A percentile compares a stretch with the other conserved stretches of the same genome.
These are phyloP conservation scores for Plenodomus biglobosus DNA, from an alignment of 2,329 filamentous ascomycete genomes.

Conservation along the genomic window DNA sequence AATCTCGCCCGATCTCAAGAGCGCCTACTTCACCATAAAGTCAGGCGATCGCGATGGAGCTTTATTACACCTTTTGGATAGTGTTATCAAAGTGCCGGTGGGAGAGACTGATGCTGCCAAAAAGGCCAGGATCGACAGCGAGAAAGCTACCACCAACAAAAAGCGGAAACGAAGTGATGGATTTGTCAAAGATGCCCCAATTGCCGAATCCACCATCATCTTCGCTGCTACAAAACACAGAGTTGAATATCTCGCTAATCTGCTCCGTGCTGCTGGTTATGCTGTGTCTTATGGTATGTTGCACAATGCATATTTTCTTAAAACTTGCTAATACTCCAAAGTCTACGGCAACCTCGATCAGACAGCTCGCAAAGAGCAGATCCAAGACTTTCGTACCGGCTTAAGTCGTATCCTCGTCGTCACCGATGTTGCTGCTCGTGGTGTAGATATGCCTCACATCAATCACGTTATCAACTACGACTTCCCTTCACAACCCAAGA, in stretches of 20 bases:
- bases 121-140: slow-evolving; percentile 49
- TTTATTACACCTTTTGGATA: slow-evolving; percentile 81
- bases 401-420: slow-evolving; percentile 89
- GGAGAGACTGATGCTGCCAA: slow-evolving; percentile 59
- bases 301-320: neutral
- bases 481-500: slow-evolving; percentile 93
- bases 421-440: slow-evolving; percentile 93
- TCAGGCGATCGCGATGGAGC: slow-evolving; percentile 92
- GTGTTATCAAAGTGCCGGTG: slow-evolving; percentile 88
- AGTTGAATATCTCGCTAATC: slow-evolving; percentile 83
- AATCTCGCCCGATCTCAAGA: slow-evolving; percentile 92
- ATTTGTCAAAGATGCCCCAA: slow-evolving; percentile 68
- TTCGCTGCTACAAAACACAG: slow-evolving; percentile 97
- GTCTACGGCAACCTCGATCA: slow-evolving; percentile 95
- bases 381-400: slow-evolving; percentile 84
- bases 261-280: slow-evolving; percentile 82
- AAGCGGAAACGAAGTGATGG: slow-evolving; percentile 70
- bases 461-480: slow-evolving; percentile 99
- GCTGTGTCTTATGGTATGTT: slow-evolving; percentile 71
- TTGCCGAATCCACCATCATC: slow-evolving; percentile 88
- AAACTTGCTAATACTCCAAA: slow-evolving; percentile 9
- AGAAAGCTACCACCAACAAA: slow-evolving; percentile 56
- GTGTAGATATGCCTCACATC: slow-evolving; percentile 95
- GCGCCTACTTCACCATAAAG: slow-evolving; percentile 92
- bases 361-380: slow-evolving; percentile 86